Base-by-base conservation (phyloP, 345 rosid genomes). In the Camelina sativa region DNA sequence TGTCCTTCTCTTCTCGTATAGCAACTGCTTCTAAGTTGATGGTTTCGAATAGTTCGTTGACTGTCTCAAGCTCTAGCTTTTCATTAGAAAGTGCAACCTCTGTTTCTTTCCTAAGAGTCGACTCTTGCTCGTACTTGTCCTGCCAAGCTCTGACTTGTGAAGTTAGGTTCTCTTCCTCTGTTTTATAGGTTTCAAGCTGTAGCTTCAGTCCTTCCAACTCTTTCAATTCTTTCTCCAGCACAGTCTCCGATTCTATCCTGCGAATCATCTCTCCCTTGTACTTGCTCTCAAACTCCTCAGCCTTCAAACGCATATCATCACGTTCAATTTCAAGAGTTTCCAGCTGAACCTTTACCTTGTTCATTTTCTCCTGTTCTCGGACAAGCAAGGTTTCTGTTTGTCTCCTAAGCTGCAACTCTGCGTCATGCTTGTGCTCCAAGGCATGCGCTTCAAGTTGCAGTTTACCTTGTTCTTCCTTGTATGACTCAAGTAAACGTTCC, bases 1-100 rank as follows among this genome's bases (percentile, higher is more conserved):
- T 61, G 59, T 80, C 84, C 10, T 73, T 76, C 72, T 81, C 76
- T 70, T 25, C 10, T 75, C 60, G 81, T 57, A 84, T 67, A 17
- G 76, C 77, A 38, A 83, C 81, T 22, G 69, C 65, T 67, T 79
- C 84, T 72, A 32, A 19, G 13, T 62, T 57, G 72, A 35, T 80
- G 4, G 47, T 6, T 61, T 77, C 62, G 16, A 76, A 71, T 57
- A 72, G 64, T 15, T 44, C 35, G 19, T 48, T 75, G 28, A 70
- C 71, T 6, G 47, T 25, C 11, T 7, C 20, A 16, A 76, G 66
- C 67, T 70, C 76, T 62, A 47, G 37, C 47, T 13, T 70, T 5
- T n/a, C 54, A 56, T 37, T 23, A 38, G 54, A 46, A 4, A 63
- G 61, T 23, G 54, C 12, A 46, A 55, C 76, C 15, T 76, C 80